phyloP scores from a whole-genome alignment of 2,329 filamentous ascomycete species.

The Cadophora sp. region DNA sequence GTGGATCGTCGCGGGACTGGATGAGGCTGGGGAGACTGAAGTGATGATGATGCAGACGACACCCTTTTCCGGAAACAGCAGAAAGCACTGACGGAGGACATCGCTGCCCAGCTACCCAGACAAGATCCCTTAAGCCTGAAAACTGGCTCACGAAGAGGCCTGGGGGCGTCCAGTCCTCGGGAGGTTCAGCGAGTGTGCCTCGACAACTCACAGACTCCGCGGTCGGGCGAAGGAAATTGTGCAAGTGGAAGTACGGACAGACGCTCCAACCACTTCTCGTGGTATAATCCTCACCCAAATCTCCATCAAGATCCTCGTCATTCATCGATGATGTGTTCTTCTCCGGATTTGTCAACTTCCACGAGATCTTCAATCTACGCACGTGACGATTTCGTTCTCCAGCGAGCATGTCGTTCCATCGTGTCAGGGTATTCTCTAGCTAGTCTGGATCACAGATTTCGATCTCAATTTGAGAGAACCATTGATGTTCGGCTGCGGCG shows the following conservation, averaged over 20 bases:
- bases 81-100: background rate
- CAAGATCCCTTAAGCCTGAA: background rate
- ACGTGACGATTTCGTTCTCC: background rate
- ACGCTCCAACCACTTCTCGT: too few species aligned
- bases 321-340: too few species aligned
- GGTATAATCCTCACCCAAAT: background rate
- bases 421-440: background rate
- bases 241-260: too few species aligned
- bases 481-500: background rate
- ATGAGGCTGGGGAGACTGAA: background rate
- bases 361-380: slow-evolving; percentile 1
- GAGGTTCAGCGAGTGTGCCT: background rate
- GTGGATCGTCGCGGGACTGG: background rate
- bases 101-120: background rate
- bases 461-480: background rate
- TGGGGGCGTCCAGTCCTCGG: background rate
- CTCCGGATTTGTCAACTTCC: background rate
- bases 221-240: too few species aligned
- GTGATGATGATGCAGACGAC: background rate
- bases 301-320: background rate
- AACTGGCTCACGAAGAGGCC: background rate
- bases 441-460: background rate
- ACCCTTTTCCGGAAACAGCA: background rate
- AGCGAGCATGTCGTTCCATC: background rate
- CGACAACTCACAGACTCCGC: too few species aligned